Evolutionary conservation across 2,329 filamentous ascomycete genomes (phyloP).

Genomic region (Colletotrichum somersetense): DNA sequence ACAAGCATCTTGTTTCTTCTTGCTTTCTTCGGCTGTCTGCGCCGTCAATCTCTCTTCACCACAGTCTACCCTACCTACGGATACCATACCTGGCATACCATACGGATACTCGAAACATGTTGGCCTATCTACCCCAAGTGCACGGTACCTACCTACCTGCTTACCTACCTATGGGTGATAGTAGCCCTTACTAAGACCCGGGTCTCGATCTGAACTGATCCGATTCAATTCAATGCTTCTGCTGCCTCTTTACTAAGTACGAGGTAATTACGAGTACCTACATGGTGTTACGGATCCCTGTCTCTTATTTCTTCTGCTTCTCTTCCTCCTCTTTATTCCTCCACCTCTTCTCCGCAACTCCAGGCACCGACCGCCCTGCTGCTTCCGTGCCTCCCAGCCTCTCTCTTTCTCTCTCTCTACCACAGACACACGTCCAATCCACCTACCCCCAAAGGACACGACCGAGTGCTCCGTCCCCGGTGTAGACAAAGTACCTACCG

Average conservation of each 20-base stretch:
- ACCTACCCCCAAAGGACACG: constrained; percentile 16
- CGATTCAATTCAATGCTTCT: constrained; percentile 21
- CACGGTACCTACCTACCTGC: neutral
- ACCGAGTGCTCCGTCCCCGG: constrained; percentile 6
- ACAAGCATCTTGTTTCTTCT: too few relatives aligned
- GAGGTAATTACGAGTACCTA: too few relatives aligned
- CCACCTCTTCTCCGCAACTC: constrained; percentile 8
- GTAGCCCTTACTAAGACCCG: neutral
- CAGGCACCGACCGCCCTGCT: constrained; percentile 8
- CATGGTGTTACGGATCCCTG: too few relatives aligned
- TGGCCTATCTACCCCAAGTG: too few relatives aligned
- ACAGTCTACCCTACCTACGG: too few relatives aligned
- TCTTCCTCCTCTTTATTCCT: neutral
- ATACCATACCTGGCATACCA: too few relatives aligned
- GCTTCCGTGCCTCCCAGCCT: constrained; percentile 15
- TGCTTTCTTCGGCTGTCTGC: neutral
- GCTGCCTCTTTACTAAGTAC: constrained; percentile 13
- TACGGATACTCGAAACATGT: neutral
- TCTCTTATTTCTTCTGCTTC: neutral
- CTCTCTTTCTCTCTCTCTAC: neutral
- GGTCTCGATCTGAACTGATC: neutral
- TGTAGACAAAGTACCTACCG: neutral
- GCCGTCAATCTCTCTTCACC: neutral
- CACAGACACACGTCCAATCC: constrained; percentile 3
- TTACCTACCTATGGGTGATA: neutral